Base-by-base conservation (phyloP, 441 rosid species). In the Pelargonium fulgidum region DNA sequence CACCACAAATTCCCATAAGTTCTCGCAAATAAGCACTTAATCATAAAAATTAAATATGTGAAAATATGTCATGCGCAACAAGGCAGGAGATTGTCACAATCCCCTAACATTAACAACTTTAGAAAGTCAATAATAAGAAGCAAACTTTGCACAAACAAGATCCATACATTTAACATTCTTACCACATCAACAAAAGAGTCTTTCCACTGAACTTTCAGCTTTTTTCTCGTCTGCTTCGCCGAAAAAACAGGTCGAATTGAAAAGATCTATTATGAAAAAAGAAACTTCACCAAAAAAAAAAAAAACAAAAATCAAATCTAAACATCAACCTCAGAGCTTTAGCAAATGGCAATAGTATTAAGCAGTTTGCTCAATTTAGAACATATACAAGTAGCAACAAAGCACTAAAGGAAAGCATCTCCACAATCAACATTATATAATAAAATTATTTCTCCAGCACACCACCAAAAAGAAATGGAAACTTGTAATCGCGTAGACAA, bases 201-300 rank as follows among this genome's bases (percentile, higher is more conserved):
- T 81, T 83, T 79, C 84, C 70, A 76, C 86, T 76, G 84, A 75
- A 81, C 81, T 84, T 83, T 87, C 82, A 78, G 84, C 84, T 86
- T 75, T 77, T 84, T 80, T 72, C 81, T 75, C 74, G 86, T 73
- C 91, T 75, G 82, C 93, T 82, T 88, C 83, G 72, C 86, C 88
- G 69, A 77, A 81, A 81, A 85, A 85, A 79, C 78, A 75, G 79
- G 92, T 79, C 8, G 89, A 80, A 80, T 79, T 81, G 84, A 78
- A 79, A 84, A 83, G 81, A 86, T 84, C 88, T 87, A 89, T 73
- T 81, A 77, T 76, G 72, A 63, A 79, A 73, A 74, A 73, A 77
- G 72, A 75, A 81, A 77, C 73, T 79, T 82, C 83, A 79, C 82
- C 83, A 83, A 47, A 75, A 74, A 77, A 44, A 41, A 20, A 24